Base-by-base conservation (phyloP, 1,284 basidiomycete species). In the Porogramme epimiltina region DNA sequence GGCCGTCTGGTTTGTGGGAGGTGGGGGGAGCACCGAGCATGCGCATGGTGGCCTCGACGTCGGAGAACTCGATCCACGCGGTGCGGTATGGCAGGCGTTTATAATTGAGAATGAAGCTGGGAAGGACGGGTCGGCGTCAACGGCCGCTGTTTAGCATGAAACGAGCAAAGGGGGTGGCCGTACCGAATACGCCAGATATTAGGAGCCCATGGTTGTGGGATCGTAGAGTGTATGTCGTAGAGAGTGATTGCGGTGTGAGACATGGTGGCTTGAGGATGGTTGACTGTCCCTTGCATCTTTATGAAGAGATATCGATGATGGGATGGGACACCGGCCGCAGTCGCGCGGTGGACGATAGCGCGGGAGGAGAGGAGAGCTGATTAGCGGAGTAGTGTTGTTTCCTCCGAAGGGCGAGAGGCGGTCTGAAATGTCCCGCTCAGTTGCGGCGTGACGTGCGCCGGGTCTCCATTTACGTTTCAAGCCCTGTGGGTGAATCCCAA, bases 61-160 rank as follows among this genome's bases (percentile, higher is more conserved):
- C 81, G 34, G 82, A 76, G 55, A 87, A 80, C 42, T 87, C 84
- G 37, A 89, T 72, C 84, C 85, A 88, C 23, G 76, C 70, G 1
- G 87, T 89, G 42, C 76, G 77, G 60, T 89, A 84, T 3, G 76
- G 78, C 3, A 89, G 75, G 2, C 83, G 77, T 62, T 89, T 89
- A 63, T 79, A 89, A 62, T 89, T 89, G 19, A 89, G 70, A 43
- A 89, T 83, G 45, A 88, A 79, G 40, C 87, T 88, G 55, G 18
- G 25, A n/a, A 22, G 26, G 16, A 15, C 6, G 13, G 3, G n/a
- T 36, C 5, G 16, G 10, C n/a, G 41, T 59, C 19, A 54, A 44
- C 42, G 22, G 26, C 28, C 6, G 18, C 28, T 16, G 18, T 39
- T 41, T n/a, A 20, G 49, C 24, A 4, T 10, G 23, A 1, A 11